Percentiles rank a stretch among this genome's conserved stretches.
Evolutionary conservation across 2,329 filamentous ascomycete species (phyloP).

Genomic region (Fonsecaea erecta): DNA sequence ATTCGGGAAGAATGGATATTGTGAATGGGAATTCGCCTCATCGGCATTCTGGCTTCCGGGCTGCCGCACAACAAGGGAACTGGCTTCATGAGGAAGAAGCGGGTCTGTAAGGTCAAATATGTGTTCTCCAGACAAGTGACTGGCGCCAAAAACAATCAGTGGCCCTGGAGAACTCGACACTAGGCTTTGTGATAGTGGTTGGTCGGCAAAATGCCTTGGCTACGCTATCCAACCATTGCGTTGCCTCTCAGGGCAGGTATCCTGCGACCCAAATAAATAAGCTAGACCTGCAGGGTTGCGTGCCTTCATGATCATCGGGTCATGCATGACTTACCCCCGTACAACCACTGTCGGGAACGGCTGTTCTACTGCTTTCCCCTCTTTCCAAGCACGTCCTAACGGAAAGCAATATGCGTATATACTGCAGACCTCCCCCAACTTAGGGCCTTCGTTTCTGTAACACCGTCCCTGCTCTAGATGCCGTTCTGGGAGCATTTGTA

Average conservation of each 20-base stretch:
- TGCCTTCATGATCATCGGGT: not conserved
- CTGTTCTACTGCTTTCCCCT: not conserved
- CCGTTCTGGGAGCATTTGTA: not conserved
- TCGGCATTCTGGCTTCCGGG: not conserved
- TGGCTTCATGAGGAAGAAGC: not conserved
- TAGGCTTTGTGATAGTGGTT: not conserved
- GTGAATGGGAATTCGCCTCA: not conserved
- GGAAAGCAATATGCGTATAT: not conserved
- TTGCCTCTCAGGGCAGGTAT: not conserved
- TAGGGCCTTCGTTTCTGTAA: not conserved
- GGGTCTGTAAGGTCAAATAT: not conserved
- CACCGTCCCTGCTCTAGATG: not conserved
- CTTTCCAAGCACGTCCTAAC: not conserved
- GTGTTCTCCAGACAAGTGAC: not conserved
- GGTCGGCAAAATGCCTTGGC: not conserved
- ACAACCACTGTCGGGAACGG: not conserved
- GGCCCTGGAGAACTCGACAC: not conserved
- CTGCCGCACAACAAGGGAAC: not conserved
- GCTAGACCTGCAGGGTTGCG: not conserved
- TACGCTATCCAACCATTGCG: not conserved
- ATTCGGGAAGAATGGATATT: not conserved
- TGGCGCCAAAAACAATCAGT: not conserved
- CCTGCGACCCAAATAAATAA: not conserved
- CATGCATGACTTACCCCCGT: not conserved
- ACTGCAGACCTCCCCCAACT: not conserved